Base-by-base conservation (phyloP, 2,329 filamentous ascomycete genomes). In the Shiraia bambusicola region DNA sequence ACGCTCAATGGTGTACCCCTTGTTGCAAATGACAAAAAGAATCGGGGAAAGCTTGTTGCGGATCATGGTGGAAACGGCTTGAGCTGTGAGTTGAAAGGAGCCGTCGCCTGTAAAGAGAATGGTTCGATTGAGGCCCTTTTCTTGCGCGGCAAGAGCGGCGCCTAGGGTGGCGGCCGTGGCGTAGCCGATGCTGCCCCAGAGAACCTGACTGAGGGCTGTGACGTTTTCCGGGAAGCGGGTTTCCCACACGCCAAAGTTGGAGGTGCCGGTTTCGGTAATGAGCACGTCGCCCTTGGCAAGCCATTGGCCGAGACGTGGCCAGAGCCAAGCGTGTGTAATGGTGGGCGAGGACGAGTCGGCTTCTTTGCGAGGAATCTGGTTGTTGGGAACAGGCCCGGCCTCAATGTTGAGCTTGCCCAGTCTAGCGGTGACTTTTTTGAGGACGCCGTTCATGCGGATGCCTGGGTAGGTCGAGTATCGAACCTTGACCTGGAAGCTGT, bases 51-150 rank as follows among this genome's bases (percentile, higher is more conserved):
- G 73, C 16, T 79, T 76, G 46, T 87, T 83, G 22, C 84, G 79
- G 50, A 95, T 80, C 78, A 95, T 92, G 9, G 88, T 93, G 67
- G 83, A 87, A 50, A 95, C 65, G 69, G 93, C 89, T 65, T 95
- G 89, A 0, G 81, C 84, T 0, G 88, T 94, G 43, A 95, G 76
- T 66, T 95, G 88, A 69, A 94, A 84, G 42, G 84, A 88, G 19
- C 90, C 90, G 58, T 95, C 90, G 16, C 90, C 90, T n/a, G 90
- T 88, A 61, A 94, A 91, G 27, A 95, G 75, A 32, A 96, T 84
- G 0, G 86, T 89, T 45, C 90, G 74, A 36, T 80, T 74, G 25
- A 69, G 67, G 4, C 72, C 74, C 27, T 72, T 69, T 60, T 93
- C 88, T 56, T 82, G 83, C 0, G 83, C 81, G 1, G 87, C 90